Base-by-base conservation (phyloP, 2,329 filamentous ascomycete genomes). In the Cyclaneusma minus region DNA sequence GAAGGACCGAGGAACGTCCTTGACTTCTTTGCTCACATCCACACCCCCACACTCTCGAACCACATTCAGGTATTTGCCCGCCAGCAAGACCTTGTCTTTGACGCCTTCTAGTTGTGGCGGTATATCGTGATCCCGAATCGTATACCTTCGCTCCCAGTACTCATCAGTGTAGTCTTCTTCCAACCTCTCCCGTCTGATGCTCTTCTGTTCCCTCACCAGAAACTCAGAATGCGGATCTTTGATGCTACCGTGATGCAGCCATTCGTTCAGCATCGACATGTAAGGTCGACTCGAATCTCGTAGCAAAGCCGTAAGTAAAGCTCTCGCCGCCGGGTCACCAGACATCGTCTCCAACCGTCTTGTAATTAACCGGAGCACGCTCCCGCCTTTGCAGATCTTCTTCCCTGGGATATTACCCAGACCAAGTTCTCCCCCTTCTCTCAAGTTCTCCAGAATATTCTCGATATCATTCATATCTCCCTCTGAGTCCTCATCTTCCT, bases 161-260 rank as follows among this genome's bases (percentile, higher is more conserved):
- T 98, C 89, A 49, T 98, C 89, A 0, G 87, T 98, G 44, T 95
- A 98, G 49, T 98, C 89, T 46, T 93, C 77, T 45, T 95, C 84
- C 3, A 98, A 58, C 32, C 81, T 68, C 48, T 95, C 89, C 21
- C 89, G 70, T 31, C 78, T 77, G 41, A 98, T 94, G 44, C 85
- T 93, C 51, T 87, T 91, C 42, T 93, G 83, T 50, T 95, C 89
- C 45, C 91, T 91, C 45, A 98, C 75, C 28, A 98, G 56, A 40
- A 98, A 98, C 49, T 98, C 89, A 2, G 75, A 69, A 48, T 95
- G 87, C 1, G 85, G 83, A 48, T 98, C 89, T 43, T 79, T 82
- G 50, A 98, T 95, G 25, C 78, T 83, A 20, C 89, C 89, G 44
- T 92, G 87, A 45, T 98, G 89, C 10, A 98, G 60, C 89, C 89